Evolutionary conservation across 306 rosid species (phyloP), one percentile per base, ranked within the genome.

Genomic region (Vicia sativa): DNA sequence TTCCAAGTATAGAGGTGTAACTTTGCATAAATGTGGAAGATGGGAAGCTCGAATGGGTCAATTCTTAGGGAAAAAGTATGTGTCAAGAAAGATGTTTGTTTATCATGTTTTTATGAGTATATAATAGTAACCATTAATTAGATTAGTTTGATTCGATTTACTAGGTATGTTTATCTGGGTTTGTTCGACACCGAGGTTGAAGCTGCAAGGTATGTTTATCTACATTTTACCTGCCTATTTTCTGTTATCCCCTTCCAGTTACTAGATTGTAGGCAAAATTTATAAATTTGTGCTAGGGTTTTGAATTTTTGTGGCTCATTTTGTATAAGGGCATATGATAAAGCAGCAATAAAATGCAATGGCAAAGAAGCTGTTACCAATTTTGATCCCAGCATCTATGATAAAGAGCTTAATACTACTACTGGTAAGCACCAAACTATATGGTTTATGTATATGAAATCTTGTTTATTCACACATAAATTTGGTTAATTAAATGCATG

Each of bases 1-100:
- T 83, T 95, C 99, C n/a, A 95, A 95, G 62, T 95, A 87, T 82
- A 90, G 99, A 85, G 99, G 99, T 19, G 99, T 95, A 3, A 95
- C 99, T 56, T 83, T 95, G 84, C 99, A 95, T 62, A 95, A 95
- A 76, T 95, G 99, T 76, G 99, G 99, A 73, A 85, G 99, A 87
- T 95, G 99, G 99, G 99, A 95, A 21, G 99, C 99, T 12, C 58
- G 99, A 49, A 95, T 95, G 99, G 99, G 97, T 53, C 99, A 95
- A 77, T 95, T 95, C 83, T 76, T 95, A 64, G 97, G 99, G 74
- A 95, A 88, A 90, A 95, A 95, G 99, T 95, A 0, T 31, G 45
- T 19, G 44, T 59, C n/a, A n/a, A n/a, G n/a, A n/a, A 3, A 10
- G 11, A 10, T 10, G 4, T 61, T 57, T 48, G 43, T 41, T 28